Conservation (phyloP, 208 protist genomes). For the Herpetomonas samuelpessoai region DNA sequence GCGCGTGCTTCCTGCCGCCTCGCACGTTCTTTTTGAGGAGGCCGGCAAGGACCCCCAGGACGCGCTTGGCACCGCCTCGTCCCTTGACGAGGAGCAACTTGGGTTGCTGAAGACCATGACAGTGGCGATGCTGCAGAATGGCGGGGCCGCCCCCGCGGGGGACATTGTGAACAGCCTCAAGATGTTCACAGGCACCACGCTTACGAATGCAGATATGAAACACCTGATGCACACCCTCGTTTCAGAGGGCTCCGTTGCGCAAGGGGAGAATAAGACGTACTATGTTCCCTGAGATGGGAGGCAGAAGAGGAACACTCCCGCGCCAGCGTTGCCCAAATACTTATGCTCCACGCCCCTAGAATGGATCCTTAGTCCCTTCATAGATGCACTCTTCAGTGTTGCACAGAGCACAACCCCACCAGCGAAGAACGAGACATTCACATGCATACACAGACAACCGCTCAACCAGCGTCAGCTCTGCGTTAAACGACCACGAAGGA, state of each 20-base stretch:
- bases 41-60: conserved; percentile 17
- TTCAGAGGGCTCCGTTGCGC: conserved; percentile 33
- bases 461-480: too few species aligned
- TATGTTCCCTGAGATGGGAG: conserved; percentile 33
- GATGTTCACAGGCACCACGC: conserved; percentile 66
- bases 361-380: too few species aligned
- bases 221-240: conserved; percentile 69
- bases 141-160: conserved; percentile 41
- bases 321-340: too few species aligned
- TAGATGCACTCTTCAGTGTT: too few species aligned
- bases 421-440: not conserved
- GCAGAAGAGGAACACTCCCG: too few species aligned
- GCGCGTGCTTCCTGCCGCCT: not conserved
- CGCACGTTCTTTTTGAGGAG: conserved; percentile 46
- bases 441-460: too few species aligned
- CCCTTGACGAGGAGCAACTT: conserved; percentile 33
- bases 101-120: conserved; percentile 20
- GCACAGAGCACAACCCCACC: not conserved
- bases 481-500: too few species aligned
- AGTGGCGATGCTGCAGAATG: not conserved
- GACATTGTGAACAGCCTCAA: conserved; percentile 88
- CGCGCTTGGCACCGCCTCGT: conserved; percentile 22
- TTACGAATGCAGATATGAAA: conserved; percentile 49
- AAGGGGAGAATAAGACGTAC: conserved; percentile 65
- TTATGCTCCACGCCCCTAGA: too few species aligned